Evolutionary conservation across 1,139 yeast species (phyloP).

Genomic region (Candida sp.): DNA sequence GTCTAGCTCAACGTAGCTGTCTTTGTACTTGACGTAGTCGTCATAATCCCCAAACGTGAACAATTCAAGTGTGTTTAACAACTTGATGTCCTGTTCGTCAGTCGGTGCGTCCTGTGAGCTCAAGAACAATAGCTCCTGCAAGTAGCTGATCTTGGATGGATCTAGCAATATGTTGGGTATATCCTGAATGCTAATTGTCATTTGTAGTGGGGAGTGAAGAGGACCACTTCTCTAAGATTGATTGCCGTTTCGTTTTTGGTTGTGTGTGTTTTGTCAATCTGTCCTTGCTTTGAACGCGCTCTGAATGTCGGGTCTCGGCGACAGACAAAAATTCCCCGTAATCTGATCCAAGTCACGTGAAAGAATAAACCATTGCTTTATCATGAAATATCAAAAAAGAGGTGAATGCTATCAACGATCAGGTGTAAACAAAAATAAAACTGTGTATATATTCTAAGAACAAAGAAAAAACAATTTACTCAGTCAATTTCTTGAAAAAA

Average conservation of each 20-base stretch:
- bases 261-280: neutral
- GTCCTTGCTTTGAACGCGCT: neutral
- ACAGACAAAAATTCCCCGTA: neutral
- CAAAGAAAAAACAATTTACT: neutral
- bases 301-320: no score
- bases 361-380: neutral
- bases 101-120: neutral
- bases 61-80: slow-evolving; percentile 33
- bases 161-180: slow-evolving; percentile 6
- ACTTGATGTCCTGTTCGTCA: slow-evolving; percentile 7
- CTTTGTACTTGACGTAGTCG: slow-evolving; percentile 26
- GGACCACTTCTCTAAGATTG: no score
- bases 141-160: slow-evolving; percentile 8
- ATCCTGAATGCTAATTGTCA: slow-evolving; percentile 3
- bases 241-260: neutral
- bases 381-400: neutral
- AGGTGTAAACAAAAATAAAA: no score
- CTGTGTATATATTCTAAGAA: neutral
- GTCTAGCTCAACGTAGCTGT: slow-evolving; percentile 20
- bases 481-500: slow-evolving; percentile 10
- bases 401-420: no score
- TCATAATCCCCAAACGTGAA: slow-evolving; percentile 40
- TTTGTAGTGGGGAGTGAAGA: no score
- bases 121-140: slow-evolving; percentile 10
- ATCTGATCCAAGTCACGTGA: neutral